These are phyloP conservation scores for Rutstroemia sp. DNA, from an alignment of 2,329 filamentous ascomycete species.

Conservation along the genomic window DNA sequence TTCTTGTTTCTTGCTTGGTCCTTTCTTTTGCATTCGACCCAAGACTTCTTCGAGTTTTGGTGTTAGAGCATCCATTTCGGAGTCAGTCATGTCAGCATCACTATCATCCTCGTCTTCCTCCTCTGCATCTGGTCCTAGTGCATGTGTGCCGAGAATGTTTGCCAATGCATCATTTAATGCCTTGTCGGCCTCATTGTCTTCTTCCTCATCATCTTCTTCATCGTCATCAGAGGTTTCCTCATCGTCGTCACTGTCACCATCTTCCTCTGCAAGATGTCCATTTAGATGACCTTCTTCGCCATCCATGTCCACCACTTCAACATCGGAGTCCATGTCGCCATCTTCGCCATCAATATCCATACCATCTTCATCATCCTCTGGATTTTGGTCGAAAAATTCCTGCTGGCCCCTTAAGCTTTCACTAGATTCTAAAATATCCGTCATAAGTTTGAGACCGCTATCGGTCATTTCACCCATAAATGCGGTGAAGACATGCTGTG, in stretches of 20 bases:
- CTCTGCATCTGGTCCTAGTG: constrained; percentile 47
- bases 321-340: constrained; percentile 38
- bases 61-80: constrained; percentile 89
- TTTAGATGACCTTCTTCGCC: constrained; percentile 35
- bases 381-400: constrained; percentile 71
- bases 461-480: constrained; percentile 70
- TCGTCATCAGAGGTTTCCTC: constrained; percentile 33
- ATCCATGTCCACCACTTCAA: constrained; percentile 42
- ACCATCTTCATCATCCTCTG: constrained; percentile 49
- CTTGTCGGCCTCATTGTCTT: constrained; percentile 33
- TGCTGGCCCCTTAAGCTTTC: constrained; percentile 80
- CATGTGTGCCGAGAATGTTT: constrained; percentile 66
- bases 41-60: constrained; percentile 79
- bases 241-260: constrained; percentile 38
- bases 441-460: constrained; percentile 59
- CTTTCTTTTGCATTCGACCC: constrained; percentile 59
- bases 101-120: constrained; percentile 50
- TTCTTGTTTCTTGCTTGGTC: constrained; percentile 66
- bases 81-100: constrained; percentile 85
- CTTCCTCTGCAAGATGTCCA: constrained; percentile 33
- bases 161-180: constrained; percentile 65
- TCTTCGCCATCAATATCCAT: constrained; percentile 32
- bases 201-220: constrained; percentile 31
- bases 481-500: constrained; percentile 78
- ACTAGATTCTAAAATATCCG: constrained; percentile 65